These are phyloP conservation scores for Sphaerulina musiva DNA, from an alignment of 2,329 filamentous ascomycete species.

Conservation along the genomic window DNA sequence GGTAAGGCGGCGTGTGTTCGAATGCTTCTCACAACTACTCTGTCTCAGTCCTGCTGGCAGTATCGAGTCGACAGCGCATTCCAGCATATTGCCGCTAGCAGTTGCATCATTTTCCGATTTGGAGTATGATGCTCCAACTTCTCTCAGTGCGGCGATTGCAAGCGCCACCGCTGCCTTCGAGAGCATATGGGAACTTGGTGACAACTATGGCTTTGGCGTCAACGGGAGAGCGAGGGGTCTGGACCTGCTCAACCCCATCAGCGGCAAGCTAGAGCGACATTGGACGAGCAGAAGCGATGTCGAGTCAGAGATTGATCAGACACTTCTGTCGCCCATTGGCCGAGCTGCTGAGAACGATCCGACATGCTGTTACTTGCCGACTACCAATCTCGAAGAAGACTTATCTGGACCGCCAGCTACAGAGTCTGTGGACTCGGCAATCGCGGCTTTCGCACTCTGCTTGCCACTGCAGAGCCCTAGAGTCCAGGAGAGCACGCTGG, in stretches of 20 bases:
- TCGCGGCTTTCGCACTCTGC: conserved; percentile 85
- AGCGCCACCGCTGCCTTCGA: conserved; percentile 86
- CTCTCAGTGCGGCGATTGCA: conserved; percentile 83
- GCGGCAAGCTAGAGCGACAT: conserved; percentile 53
- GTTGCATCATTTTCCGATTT: conserved; percentile 91
- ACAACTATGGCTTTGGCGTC: conserved; percentile 92
- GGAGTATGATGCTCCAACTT: conserved; percentile 76
- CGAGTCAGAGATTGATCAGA: conserved; percentile 59
- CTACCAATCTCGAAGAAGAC: conserved; percentile 21
- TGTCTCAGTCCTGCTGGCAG: conserved; percentile 79
- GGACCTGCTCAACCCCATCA: conserved; percentile 58
- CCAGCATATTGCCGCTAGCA: conserved; percentile 81
- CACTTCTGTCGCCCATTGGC: conserved; percentile 58
- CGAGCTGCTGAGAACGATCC: conserved; percentile 86
- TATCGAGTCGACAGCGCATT: conserved; percentile 79
- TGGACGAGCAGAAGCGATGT: conserved; percentile 46
- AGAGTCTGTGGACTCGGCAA: conserved; percentile 89
- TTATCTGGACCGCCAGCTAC: conserved; percentile 73
- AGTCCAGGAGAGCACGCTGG: conserved; percentile 90
- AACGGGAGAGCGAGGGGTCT: conserved; percentile 78
- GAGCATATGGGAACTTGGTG: conserved; percentile 86
- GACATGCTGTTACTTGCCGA: conserved; percentile 63
- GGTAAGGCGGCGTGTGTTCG: conserved; percentile 85
- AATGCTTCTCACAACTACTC: conserved; percentile 89
- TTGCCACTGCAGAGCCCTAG: conserved; percentile 83